Evolutionary conservation across 1,284 basidiomycete genomes (phyloP).

Genomic region (Apiotrichum laibachii): DNA sequence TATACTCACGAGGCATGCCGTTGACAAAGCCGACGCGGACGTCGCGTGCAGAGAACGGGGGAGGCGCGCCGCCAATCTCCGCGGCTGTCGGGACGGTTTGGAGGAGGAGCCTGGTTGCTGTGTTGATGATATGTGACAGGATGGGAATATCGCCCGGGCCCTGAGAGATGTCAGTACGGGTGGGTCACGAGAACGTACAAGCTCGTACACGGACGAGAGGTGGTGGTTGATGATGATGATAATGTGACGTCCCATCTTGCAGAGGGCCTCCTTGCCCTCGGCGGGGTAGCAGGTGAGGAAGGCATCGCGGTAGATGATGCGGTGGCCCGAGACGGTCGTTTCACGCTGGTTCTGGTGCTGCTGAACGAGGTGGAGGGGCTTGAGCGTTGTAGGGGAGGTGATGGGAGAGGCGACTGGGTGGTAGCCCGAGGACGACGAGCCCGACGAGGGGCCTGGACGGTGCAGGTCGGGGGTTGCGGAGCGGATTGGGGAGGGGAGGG

Average conservation of each 20-base stretch:
- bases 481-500: slow-evolving; percentile 18
- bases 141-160: slow-evolving; percentile 45
- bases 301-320: slow-evolving; percentile 39
- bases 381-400: background rate
- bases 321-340: slow-evolving; percentile 28
- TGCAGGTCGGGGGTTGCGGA: slow-evolving; percentile 18
- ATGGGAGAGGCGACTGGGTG: background rate
- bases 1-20: slow-evolving; percentile 32
- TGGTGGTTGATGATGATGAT: slow-evolving; percentile 46
- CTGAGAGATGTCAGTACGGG: slow-evolving; percentile 17
- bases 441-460: slow-evolving; percentile 7
- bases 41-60: slow-evolving; percentile 6
- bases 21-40: slow-evolving; percentile 42
- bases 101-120: slow-evolving; percentile 28
- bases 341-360: background rate
- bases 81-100: background rate
- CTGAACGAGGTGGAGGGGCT: slow-evolving; percentile 7
- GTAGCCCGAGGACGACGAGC: background rate
- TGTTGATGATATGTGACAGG: slow-evolving; percentile 40
- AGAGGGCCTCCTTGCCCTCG: slow-evolving; percentile 39
- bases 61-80: too few relatives aligned
- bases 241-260: slow-evolving; percentile 40
- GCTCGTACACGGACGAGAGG: slow-evolving; percentile 43
- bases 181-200: slow-evolving; percentile 34
- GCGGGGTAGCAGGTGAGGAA: slow-evolving; percentile 41